Percentiles rank a stretch among this genome's conserved stretches.
Evolutionary conservation across 2,329 filamentous ascomycete species (phyloP).

Genomic region (Fusarium sp.): DNA sequence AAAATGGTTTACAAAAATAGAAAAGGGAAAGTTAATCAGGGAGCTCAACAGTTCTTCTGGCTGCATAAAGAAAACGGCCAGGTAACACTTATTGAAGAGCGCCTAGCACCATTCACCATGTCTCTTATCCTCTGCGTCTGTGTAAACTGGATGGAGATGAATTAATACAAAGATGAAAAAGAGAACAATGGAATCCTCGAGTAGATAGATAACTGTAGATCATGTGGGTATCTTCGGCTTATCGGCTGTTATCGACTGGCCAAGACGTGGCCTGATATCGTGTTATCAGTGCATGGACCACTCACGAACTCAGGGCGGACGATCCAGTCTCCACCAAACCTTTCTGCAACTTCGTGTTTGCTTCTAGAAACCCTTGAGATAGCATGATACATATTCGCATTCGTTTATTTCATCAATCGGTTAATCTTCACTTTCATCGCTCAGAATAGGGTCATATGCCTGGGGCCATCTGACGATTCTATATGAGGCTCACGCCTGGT

Average conservation of each 20-base stretch:
- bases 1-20: neutral
- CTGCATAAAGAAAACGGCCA: no score
- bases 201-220: neutral
- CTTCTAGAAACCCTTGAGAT: neutral
- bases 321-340: constrained; percentile 3
- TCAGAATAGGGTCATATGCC: neutral
- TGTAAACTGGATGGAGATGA: neutral
- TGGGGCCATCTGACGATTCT: neutral
- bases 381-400: constrained; percentile 7
- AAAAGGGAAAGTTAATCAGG: neutral
- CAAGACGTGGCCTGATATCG: neutral
- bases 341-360: neutral
- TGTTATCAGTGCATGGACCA: constrained; percentile 7
- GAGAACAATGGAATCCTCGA: neutral
- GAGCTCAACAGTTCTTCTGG: no score
- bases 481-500: neutral
- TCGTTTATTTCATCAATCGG: rapidly evolving
- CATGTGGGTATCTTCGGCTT: neutral
- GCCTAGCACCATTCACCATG: no score
- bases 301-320: neutral
- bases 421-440: no score
- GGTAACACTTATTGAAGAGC: no score
- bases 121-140: no score
- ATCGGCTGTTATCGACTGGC: neutral
- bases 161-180: neutral